Evolutionary conservation across 148 eudicot species (phyloP).

Genomic region (Rhododendron molle): DNA sequence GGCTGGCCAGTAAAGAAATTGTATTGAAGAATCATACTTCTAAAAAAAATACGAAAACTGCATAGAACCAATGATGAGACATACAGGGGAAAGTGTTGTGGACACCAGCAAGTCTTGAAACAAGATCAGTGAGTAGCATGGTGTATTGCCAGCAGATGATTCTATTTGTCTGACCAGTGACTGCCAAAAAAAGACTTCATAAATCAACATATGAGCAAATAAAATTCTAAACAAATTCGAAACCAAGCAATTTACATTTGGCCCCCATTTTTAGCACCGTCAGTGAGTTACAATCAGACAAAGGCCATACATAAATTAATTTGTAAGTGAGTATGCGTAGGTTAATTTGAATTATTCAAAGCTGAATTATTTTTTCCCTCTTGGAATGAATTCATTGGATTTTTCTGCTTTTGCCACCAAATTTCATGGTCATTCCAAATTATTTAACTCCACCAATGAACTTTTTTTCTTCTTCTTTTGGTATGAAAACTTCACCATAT

Average conservation of each 20-base stretch:
- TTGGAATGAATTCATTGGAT: not conserved
- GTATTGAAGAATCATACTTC: not conserved
- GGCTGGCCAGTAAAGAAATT: not conserved
- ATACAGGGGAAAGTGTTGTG: constrained; percentile 78
- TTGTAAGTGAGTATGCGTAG: not conserved
- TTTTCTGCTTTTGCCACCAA: not conserved
- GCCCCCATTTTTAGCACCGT: not conserved
- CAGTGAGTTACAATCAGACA: constrained; percentile 1
- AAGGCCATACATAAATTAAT: not conserved
- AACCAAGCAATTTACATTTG: not conserved
- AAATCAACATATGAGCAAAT: constrained; percentile 5
- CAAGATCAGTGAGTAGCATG: constrained; percentile 74
- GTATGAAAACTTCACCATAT: not conserved
- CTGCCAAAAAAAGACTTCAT: constrained; percentile 40
- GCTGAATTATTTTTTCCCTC: not conserved
- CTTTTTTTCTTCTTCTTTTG: not conserved
- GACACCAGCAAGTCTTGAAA: constrained; percentile 94
- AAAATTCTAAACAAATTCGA: not conserved
- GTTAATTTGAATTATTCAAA: not conserved
- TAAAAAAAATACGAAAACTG: not conserved
- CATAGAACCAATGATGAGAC: constrained; percentile 24
- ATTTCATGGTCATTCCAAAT: not conserved
- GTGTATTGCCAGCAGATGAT: constrained; percentile 55
- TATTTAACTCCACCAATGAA: not conserved
- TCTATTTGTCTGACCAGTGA: constrained; percentile 70